Evolutionary conservation across 148 eudicot genomes (phyloP).

Genomic region (Fagopyrum tataricum): DNA sequence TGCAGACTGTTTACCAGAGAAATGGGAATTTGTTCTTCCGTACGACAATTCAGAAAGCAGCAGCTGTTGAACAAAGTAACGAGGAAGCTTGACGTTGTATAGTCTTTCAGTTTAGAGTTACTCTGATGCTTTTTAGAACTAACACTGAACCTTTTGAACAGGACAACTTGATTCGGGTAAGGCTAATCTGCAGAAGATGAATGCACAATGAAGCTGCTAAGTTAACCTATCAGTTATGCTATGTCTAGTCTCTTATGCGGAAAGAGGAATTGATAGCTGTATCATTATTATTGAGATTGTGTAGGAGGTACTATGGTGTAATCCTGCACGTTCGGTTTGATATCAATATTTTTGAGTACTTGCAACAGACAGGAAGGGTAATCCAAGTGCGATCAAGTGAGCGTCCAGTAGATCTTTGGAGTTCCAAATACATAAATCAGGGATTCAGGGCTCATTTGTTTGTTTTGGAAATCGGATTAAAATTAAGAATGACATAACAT

Average conservation of each 20-base stretch:
- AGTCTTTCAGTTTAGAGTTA: not conserved
- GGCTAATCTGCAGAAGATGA: slow-evolving; percentile 25
- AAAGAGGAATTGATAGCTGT: not conserved
- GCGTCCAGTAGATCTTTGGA: too few relatives aligned
- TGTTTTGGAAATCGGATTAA: too few relatives aligned
- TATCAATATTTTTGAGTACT: too few relatives aligned
- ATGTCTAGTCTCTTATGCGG: not conserved
- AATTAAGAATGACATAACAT: too few relatives aligned
- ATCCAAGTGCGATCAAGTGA: too few relatives aligned
- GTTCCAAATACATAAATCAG: too few relatives aligned
- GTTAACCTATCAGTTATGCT: not conserved
- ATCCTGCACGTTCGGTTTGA: not conserved
- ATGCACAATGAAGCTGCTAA: not conserved
- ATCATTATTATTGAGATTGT: not conserved
- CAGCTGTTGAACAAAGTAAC: slow-evolving; percentile 58
- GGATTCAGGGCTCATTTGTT: too few relatives aligned
- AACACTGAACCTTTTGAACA: slow-evolving; percentile 12
- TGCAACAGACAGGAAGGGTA: too few relatives aligned
- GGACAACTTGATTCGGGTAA: slow-evolving; percentile 36
- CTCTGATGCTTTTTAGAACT: not conserved
- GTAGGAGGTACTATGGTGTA: not conserved
- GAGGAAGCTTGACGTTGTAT: not conserved
- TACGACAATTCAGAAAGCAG: slow-evolving; percentile 50
- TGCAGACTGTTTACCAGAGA: slow-evolving; percentile 65
- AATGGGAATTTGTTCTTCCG: slow-evolving; percentile 61